Evolutionary conservation across 345 rosid species (phyloP), one percentile per base, ranked within the genome.

Genomic region (Boechera stricta): DNA sequence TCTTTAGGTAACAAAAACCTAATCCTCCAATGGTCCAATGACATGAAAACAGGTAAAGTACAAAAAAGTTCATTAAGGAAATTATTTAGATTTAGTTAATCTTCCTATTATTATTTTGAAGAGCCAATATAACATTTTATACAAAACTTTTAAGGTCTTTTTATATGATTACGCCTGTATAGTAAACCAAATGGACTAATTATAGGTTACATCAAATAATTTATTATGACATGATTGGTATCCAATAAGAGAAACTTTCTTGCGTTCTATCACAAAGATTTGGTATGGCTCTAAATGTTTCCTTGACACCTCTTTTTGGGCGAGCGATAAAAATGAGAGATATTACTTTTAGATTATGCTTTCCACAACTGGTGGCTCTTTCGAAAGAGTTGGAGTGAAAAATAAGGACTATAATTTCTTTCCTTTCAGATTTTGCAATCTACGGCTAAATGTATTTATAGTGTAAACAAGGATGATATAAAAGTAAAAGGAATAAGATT

Each of bases 41-140:
- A 71, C 77, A 64, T 47, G 42, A 28, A 44, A n/a, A 48, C 57
- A 59, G 71, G 58, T 41, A 44, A 68, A 77, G 80, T 77, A 77
- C 75, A 63, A 62, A 52, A 77, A 77, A 63, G 66, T 70, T 77
- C 79, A 77, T 48, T 63, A 69, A 70, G 66, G 80, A 70, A 64
- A 77, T 77, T 62, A 77, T 76, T 38, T 64, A 36, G 38, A 64
- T 33, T 21, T 51, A 13, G 32, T 63, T 16, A 31, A 62, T 38
- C 60, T 36, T 64, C 33, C 24, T 26, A n/a, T 24, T 55, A 57
- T 28, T 77, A 18, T 26, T 45, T 77, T 42, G 1, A 35, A 61
- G 61, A 45, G 71, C 44, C 42, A 35, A 53, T 33, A 3, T 57
- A 33, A 10, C 41, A 55, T 10, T 11, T 36, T 15, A 31, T 18